Base-by-base conservation (phyloP, 2,329 filamentous ascomycete genomes). In the Pseudogymnoascus sp. region DNA sequence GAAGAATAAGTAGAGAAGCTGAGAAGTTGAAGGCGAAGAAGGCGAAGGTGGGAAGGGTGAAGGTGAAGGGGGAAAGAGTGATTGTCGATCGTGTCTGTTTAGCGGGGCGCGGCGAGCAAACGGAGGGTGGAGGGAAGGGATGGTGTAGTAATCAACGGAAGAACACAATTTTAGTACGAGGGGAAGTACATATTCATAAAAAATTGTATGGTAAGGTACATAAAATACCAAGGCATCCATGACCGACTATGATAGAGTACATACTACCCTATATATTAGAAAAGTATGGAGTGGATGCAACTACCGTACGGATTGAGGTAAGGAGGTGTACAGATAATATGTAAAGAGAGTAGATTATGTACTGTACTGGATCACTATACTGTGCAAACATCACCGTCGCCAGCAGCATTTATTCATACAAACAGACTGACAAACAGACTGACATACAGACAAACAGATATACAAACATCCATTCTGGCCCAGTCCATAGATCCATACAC, bases 61-160 rank as follows among this genome's bases (percentile, higher is more conserved):
- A 7, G 26, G 26, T 33, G 50, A 56, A 56, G 50, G 50, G 50
- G 50, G 50, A 33, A 56, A 56, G 50, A 56, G 50, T 33, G 29
- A 33, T 56, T 56, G 50, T 33, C 29, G 50, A 56, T 56, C 50
- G 44, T 56, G 29, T 56, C 50, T 56, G 50, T 56, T 33, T 56
- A 56, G 50, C 50, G 50, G 50, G 50, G 50, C 50, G 29, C 29
- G 50, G 50, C 29, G 50, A 56, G 50, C 50, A 56, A 56, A 56
- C 50, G 50, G 50, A 56, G 50, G 26, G 19, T 21, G 19, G 40
- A 44, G 42, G 21, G 42, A 13, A 11, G 42, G 14, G 44, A 16
- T 24, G 40, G 8, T n/a, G 44, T 56, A 56, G 50, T 33, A 33
- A 56, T 56, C 50, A 33, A 33, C 29, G 50, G 50, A 56, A 56